Base-by-base conservation (phyloP, 371 early-diverging fungal genomes). In the Mucor plumbeus region DNA sequence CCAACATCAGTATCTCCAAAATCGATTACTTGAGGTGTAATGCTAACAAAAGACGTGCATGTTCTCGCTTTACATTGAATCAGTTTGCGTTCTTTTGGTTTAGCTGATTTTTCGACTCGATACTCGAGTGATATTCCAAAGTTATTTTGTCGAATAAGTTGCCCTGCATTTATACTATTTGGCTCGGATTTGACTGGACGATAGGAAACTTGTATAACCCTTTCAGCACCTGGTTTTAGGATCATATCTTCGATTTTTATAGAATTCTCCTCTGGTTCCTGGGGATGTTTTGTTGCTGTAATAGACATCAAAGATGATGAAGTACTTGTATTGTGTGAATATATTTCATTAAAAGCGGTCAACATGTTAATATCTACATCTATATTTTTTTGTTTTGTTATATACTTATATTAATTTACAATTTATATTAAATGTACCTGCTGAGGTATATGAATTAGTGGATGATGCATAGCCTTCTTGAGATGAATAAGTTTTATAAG, bases 1-100 rank as follows among this genome's bases (percentile, higher is more conserved):
- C 97, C 96, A 5, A 98, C 97, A 73, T 96, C 94, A 0, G 95
- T 94, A 67, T 95, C 93, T 38, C 98, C 99, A 83, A 97, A 97
- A 70, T 96, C 90, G 19, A 98, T 79, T 38, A 84, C 69, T 55
- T 85, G 83, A 0, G 98, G 97, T 14, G 83, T 78, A 6, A 95
- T 92, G 19, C 92, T 88, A 56, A 98, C 91, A 61, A 96, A 88
- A 0, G 99, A 95, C 0, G 97, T 98, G 70, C 98, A 97, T 40
- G 90, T 89, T 36, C 92, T 85, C 0, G 95, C 90, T 63, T 89
- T 91, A 79, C 98, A 97, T 56, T 95, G 95, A 26, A 98, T 87
- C 15, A 88, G 87, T 73, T 95, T 95, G 53, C 90, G 84, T 64
- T 96, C 95, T 53, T 80, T 85, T 26, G 80, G 81, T 0, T 80